Evolutionary conservation across 306 rosid genomes (phyloP).

Genomic region (Cucurbita pepo): DNA sequence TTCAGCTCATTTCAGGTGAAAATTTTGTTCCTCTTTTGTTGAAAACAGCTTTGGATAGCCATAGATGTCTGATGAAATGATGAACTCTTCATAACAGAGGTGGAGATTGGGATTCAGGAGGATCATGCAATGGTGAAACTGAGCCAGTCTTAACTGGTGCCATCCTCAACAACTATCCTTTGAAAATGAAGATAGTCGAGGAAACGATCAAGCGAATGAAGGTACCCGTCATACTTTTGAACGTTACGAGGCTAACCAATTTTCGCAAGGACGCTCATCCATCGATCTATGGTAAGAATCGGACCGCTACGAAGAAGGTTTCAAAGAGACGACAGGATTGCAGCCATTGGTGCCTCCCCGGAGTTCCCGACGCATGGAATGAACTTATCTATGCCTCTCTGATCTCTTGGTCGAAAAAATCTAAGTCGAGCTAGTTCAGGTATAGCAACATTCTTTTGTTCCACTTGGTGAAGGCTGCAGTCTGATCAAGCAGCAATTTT

Average conservation of each 20-base stretch:
- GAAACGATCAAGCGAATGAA: slow-evolving; percentile 56
- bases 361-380: slow-evolving; percentile 94
- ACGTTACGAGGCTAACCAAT: slow-evolving; percentile 81
- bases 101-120: slow-evolving; percentile 98
- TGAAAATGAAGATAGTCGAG: slow-evolving; percentile 83
- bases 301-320: slow-evolving; percentile 24
- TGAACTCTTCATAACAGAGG: slow-evolving; percentile 41
- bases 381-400: slow-evolving; percentile 67
- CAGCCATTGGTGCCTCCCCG: slow-evolving; percentile 97
- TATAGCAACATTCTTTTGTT: background rate
- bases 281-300: slow-evolving; percentile 43
- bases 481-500: background rate
- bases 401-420: slow-evolving; percentile 25
- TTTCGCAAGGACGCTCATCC: slow-evolving; percentile 95
- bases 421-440: slow-evolving; percentile 5
- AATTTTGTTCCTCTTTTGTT: background rate
- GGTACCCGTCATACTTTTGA: slow-evolving; percentile 57
- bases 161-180: slow-evolving; percentile 59
- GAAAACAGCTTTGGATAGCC: background rate
- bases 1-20: slow-evolving; percentile 81
- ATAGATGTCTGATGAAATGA: background rate
- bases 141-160: slow-evolving; percentile 56
- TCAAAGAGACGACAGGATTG: slow-evolving; percentile 60
- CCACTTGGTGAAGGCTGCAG: background rate
- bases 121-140: slow-evolving; percentile 83